Evolutionary conservation across 495 filamentous ascomycete species (phyloP).

Genomic region (Sordaria brevicollis): DNA sequence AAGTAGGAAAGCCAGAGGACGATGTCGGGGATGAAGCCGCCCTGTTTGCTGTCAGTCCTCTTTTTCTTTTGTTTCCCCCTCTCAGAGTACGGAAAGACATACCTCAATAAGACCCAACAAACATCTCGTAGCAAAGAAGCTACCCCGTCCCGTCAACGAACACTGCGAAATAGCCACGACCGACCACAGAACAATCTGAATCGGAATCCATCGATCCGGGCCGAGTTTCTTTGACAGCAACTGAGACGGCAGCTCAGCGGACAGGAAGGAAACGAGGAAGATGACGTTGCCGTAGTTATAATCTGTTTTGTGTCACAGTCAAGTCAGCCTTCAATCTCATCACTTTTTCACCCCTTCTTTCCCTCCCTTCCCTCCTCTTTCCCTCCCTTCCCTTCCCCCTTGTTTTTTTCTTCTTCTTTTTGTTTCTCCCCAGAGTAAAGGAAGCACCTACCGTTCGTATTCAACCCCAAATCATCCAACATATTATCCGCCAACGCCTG

Average conservation of each 20-base stretch:
- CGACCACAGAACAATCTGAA: conserved; percentile 71
- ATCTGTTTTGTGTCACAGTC: conserved; percentile 15
- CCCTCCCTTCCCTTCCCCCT: not conserved
- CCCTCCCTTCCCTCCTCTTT: not conserved
- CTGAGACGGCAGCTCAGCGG: conserved; percentile 67
- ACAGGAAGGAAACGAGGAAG: conserved; percentile 55
- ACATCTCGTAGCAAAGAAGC: conserved; percentile 51
- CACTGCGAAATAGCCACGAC: conserved; percentile 59
- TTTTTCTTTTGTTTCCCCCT: not conserved
- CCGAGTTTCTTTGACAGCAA: conserved; percentile 64
- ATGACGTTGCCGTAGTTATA: conserved; percentile 72
- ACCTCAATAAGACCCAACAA: conserved; percentile 57
- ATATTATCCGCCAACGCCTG: conserved; percentile 48
- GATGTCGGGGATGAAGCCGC: conserved; percentile 48
- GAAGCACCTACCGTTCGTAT: conserved; percentile 37
- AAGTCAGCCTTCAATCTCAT: not conserved
- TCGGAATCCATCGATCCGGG: conserved; percentile 71
- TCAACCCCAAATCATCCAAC: conserved; percentile 41
- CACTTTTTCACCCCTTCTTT: conserved; percentile 9
- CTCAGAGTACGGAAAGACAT: not conserved
- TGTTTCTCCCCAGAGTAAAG: not conserved
- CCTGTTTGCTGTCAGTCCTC: conserved; percentile 19
- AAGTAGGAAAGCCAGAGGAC: conserved; percentile 62
- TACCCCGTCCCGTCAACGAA: conserved; percentile 41
- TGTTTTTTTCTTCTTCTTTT: not conserved